Percentiles rank a stretch among this genome's conserved stretches.
Evolutionary conservation across 805 yeast species (phyloP).

Genomic region (Cephaloascus fragrans): DNA sequence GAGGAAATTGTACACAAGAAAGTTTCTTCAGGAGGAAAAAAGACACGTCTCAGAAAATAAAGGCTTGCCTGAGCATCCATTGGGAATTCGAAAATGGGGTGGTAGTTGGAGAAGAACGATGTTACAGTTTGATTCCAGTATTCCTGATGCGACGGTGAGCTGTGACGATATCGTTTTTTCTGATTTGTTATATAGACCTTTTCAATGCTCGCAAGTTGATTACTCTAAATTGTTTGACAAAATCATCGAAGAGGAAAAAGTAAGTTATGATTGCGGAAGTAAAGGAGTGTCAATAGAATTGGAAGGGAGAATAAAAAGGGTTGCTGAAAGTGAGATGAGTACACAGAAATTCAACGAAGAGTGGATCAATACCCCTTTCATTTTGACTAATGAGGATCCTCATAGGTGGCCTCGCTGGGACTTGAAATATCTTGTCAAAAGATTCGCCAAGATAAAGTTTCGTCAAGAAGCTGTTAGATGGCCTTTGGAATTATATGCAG

Average conservation of each 20-base stretch:
- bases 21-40: conserved; percentile 7
- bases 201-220: conserved; percentile 66
- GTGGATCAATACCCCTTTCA: conserved; percentile 56
- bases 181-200: conserved; percentile 75
- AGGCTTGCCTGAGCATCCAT: conserved; percentile 11
- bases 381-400: conserved; percentile 24
- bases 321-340: conserved; percentile 33
- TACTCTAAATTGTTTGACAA: conserved; percentile 39
- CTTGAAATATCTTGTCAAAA: conserved; percentile 30
- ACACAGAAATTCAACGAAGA: conserved; percentile 32
- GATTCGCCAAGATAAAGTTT: conserved; percentile 55
- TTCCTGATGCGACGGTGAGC: conserved; percentile 33
- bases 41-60: conserved; percentile 3
- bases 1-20: conserved; percentile 45
- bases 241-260: conserved; percentile 36
- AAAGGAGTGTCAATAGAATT: conserved; percentile 10
- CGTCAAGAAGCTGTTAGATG: conserved; percentile 83
- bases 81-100: conserved; percentile 38
- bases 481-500: conserved; percentile 51
- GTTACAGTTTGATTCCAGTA: conserved; percentile 19
- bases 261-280: conserved; percentile 10
- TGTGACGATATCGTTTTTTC: conserved; percentile 53
- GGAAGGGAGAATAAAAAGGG: conserved; percentile 41
- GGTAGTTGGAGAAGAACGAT: conserved; percentile 78
- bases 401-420: conserved; percentile 62